These are phyloP conservation scores for Lichtheimia hyalospora DNA, from an alignment of 371 early-diverging fungal species.

Conservation along the genomic window DNA sequence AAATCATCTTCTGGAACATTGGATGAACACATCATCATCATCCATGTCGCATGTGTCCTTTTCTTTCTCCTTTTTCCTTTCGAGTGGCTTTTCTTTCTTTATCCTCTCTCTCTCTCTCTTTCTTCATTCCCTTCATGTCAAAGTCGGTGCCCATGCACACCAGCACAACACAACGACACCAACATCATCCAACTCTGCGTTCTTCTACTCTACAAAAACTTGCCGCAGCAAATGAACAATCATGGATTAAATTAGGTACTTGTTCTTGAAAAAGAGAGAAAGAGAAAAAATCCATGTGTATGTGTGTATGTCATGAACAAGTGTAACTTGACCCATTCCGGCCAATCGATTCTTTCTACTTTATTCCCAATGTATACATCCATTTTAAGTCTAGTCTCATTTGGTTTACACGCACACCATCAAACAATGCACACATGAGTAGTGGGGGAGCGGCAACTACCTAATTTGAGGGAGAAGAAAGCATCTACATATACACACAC, in stretches of 20 bases:
- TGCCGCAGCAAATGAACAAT: slow-evolving; percentile 67
- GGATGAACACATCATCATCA: not conserved
- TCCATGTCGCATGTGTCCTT: slow-evolving; percentile 8
- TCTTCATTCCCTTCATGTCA: slow-evolving; percentile 5
- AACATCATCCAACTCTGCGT: not conserved
- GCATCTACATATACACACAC: too few species aligned
- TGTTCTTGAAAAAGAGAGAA: not conserved
- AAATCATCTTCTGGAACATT: not conserved
- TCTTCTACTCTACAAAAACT: slow-evolving; percentile 54
- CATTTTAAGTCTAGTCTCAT: not conserved
- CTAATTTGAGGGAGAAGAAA: too few species aligned
- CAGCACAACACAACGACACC: too few species aligned
- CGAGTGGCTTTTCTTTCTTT: not conserved
- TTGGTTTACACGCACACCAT: not conserved
- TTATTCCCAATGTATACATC: too few species aligned
- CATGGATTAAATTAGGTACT: slow-evolving; percentile 78
- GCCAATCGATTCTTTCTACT: too few species aligned
- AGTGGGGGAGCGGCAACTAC: too few species aligned
- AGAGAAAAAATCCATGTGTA: not conserved
- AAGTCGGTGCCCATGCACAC: too few species aligned
- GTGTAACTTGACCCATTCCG: too few species aligned
- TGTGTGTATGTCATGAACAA: not conserved
- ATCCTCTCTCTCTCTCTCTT: slow-evolving; percentile 7
- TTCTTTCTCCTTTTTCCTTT: slow-evolving; percentile 9
- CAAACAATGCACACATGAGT: too few species aligned